Conservation (phyloP, 2,329 filamentous ascomycete genomes). For the Arthroderma sp. region DNA sequence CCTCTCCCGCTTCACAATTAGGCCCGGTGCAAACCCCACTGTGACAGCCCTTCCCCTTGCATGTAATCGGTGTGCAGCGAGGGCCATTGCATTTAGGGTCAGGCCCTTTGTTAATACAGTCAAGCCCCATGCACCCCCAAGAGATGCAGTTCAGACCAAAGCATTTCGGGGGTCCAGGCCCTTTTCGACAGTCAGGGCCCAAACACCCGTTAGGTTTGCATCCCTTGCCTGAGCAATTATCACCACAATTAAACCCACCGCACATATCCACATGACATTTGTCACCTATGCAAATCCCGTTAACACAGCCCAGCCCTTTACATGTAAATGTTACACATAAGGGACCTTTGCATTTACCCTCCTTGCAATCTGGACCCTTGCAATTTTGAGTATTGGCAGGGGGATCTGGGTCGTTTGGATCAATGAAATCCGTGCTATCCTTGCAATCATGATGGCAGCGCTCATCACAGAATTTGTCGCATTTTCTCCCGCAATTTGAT, state of each 20-base stretch:
- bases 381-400: neutral
- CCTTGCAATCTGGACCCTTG: constrained; percentile 1
- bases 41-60: neutral
- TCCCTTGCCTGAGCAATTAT: neutral
- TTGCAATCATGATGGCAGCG: constrained; percentile 1
- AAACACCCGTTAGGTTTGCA: neutral
- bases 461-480: neutral
- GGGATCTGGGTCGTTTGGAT: constrained; percentile 1
- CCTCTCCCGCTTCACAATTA: neutral
- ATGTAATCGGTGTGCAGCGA: constrained; percentile 1
- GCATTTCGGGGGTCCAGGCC: neutral
- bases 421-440: constrained; percentile 3
- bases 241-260: neutral
- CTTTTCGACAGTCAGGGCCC: neutral
- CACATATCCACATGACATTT: neutral
- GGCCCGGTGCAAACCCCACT: constrained; percentile 1
- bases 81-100: neutral
- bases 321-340: constrained; percentile 1
- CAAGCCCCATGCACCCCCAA: constrained; percentile 2
- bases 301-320: constrained; percentile 1
- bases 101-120: neutral
- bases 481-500: constrained; percentile 3
- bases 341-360: constrained; percentile 1
- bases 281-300: constrained; percentile 2
- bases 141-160: neutral